These are phyloP conservation scores for Nadsonia commutata DNA, from an alignment of 1,139 yeast genomes.

Conservation along the genomic window DNA sequence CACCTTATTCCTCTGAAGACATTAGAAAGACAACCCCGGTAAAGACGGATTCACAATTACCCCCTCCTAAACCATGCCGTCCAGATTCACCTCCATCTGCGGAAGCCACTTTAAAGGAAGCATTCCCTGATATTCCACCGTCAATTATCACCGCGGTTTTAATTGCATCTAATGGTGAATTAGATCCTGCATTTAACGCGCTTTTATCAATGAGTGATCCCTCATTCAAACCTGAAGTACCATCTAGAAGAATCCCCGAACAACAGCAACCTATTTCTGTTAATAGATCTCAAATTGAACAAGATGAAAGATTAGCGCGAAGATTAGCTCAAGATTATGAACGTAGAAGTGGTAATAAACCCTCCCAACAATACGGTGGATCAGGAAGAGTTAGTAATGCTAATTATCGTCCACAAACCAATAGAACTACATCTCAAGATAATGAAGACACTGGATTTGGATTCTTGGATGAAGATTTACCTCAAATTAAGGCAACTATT, in stretches of 20 bases:
- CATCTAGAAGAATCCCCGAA: constrained; percentile 13
- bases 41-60: constrained; percentile 10
- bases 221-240: constrained; percentile 46
- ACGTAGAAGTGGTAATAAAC: constrained; percentile 25
- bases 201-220: constrained; percentile 73
- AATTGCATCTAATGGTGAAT: constrained; percentile 68
- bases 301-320: constrained; percentile 78
- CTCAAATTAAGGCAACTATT: constrained; percentile 56
- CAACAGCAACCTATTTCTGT: constrained; percentile 8
- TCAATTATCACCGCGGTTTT: constrained; percentile 60
- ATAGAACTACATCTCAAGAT: constrained; percentile 9
- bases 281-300: constrained; percentile 33
- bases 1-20: too few species aligned
- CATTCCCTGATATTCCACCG: constrained; percentile 66
- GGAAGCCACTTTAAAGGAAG: constrained; percentile 46
- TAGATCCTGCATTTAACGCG: constrained; percentile 84
- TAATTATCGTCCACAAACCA: constrained; percentile 7
- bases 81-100: constrained; percentile 46
- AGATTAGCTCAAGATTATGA: constrained; percentile 61
- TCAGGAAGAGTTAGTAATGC: not conserved
- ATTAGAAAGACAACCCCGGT: too few species aligned
- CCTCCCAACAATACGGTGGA: constrained; percentile 2
- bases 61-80: constrained; percentile 61
- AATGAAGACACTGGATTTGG: constrained; percentile 13
- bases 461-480: constrained; percentile 47